These are phyloP conservation scores for Setaria italica DNA, from an alignment of 202 grass and related monocot genomes.

Conservation along the genomic window DNA sequence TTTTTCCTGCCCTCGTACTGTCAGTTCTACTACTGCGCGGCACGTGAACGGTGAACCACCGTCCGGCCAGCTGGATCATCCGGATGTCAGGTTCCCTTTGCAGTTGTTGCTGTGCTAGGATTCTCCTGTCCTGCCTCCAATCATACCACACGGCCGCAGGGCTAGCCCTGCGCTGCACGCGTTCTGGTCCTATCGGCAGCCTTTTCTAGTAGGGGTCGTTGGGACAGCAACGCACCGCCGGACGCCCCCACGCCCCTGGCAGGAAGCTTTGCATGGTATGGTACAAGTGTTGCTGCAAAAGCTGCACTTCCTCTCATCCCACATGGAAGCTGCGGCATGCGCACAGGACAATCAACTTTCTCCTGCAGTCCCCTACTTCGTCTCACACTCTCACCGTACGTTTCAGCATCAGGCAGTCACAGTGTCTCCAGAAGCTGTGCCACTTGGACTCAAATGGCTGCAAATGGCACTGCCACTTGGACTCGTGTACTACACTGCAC, in stretches of 20 bases:
- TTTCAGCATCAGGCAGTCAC: background rate
- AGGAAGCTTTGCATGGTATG: background rate
- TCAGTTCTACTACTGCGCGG: background rate
- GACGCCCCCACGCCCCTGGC: background rate
- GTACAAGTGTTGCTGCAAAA: conserved; percentile 26
- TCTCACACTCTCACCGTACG: background rate
- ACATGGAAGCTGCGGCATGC: background rate
- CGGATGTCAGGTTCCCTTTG: conserved; percentile 12
- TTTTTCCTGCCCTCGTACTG: background rate
- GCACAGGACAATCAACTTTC: conserved; percentile 11
- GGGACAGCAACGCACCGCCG: background rate
- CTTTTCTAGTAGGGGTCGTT: background rate
- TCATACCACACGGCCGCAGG: background rate
- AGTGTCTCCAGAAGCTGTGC: background rate
- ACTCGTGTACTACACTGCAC: too few species aligned
- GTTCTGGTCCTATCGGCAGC: background rate
- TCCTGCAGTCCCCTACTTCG: background rate
- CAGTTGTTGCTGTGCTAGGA: background rate
- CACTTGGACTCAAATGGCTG: background rate
- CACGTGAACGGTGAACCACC: conserved; percentile 16
- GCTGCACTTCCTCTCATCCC: conserved; percentile 2
- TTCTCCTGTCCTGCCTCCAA: conserved; percentile 20
- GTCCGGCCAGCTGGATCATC: background rate
- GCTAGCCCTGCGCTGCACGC: background rate
- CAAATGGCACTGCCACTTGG: background rate